A percentile compares a stretch with the other conserved stretches of the same genome.
phyloP scores from a whole-genome alignment of 306 rosid genomes.

The Comarum palustre region DNA sequence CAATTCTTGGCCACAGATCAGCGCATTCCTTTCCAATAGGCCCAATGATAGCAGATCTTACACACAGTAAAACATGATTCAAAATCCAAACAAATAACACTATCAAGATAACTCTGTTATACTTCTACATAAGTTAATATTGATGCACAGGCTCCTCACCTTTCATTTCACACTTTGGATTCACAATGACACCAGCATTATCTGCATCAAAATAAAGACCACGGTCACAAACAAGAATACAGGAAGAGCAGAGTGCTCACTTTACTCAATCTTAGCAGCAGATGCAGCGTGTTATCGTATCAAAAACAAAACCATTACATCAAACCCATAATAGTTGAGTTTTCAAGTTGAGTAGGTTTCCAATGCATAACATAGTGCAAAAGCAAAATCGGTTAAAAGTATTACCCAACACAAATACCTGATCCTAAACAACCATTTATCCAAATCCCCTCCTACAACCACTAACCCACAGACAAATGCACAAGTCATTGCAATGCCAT shows the following conservation, averaged over 20 bases:
- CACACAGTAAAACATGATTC: neutral
- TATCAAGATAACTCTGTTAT: neutral
- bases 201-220: slow-evolving; percentile 16
- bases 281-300: neutral
- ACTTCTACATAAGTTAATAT: neutral
- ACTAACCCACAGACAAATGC: no score
- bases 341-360: neutral
- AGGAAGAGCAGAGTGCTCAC: neutral
- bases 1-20: slow-evolving; percentile 51
- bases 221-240: neutral
- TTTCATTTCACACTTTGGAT: slow-evolving; percentile 54
- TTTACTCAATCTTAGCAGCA: neutral
- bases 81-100: neutral
- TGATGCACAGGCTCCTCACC: slow-evolving; percentile 17
- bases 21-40: slow-evolving; percentile 58
- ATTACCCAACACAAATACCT: no score
- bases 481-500: neutral
- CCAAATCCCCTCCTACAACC: no score
- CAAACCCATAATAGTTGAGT: neutral
- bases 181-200: slow-evolving; percentile 50
- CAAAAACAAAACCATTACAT: no score
- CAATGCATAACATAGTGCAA: neutral
- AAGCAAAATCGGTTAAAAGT: no score
- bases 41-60: slow-evolving; percentile 50
- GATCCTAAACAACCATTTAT: no score